Evolutionary conservation across 495 filamentous ascomycete genomes (phyloP).

Genomic region (Ramalina peruviana): DNA sequence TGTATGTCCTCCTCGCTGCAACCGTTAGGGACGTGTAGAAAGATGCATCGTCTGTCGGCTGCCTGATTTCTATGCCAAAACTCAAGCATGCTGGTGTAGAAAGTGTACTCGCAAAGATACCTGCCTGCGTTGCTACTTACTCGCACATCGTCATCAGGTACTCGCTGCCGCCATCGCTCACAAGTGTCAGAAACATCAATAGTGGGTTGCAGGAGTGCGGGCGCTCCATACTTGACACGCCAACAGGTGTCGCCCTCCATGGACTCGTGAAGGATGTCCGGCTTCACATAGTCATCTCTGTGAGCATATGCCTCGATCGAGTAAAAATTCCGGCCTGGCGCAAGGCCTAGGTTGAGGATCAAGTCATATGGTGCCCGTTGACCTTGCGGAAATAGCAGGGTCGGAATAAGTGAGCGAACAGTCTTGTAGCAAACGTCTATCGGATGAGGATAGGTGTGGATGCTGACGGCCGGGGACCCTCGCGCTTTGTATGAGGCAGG

Average conservation of each 20-base stretch:
- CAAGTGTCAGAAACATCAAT: conserved; percentile 41
- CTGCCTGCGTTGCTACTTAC: conserved; percentile 64
- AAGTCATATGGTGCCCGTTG: conserved; percentile 37
- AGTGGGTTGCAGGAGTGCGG: conserved; percentile 28
- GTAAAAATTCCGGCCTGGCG: conserved; percentile 52
- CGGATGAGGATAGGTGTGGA: conserved; percentile 50
- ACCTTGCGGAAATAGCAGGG: conserved; percentile 25
- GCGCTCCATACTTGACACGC: conserved; percentile 28
- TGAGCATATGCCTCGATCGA: conserved; percentile 57
- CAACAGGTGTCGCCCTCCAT: conserved; percentile 37
- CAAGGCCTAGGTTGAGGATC: conserved; percentile 71
- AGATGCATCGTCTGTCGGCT: conserved; percentile 40
- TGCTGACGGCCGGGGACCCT: conserved; percentile 39
- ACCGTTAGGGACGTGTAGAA: conserved; percentile 65
- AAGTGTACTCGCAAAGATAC: conserved; percentile 80
- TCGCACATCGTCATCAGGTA: conserved; percentile 40
- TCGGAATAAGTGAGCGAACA: conserved; percentile 48
- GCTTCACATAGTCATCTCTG: conserved; percentile 57
- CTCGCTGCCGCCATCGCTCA: conserved; percentile 35
- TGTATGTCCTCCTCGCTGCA: conserved; percentile 38
- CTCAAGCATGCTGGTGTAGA: conserved; percentile 51
- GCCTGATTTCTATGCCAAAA: conserved; percentile 12
- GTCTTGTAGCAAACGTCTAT: conserved; percentile 55
- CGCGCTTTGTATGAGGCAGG: conserved; percentile 22
- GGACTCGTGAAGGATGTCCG: conserved; percentile 49